A percentile compares a stretch with the other conserved stretches of the same genome.
Conservation (phyloP, 2,329 filamentous ascomycete genomes). For the Ambrosiella beaveri region DNA sequence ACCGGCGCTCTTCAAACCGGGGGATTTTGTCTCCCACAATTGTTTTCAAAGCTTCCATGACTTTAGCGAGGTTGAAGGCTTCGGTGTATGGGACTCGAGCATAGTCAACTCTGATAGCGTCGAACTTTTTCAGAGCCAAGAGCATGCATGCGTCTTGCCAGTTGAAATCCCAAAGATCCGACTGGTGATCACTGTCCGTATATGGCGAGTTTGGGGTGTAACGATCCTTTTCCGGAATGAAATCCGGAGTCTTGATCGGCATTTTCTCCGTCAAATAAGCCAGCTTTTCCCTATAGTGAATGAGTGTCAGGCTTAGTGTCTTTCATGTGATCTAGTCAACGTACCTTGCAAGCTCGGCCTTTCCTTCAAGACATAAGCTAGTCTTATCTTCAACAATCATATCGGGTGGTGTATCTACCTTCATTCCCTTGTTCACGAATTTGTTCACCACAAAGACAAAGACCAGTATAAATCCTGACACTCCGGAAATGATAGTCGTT, state of each 20-base stretch:
- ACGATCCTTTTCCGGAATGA: constrained; percentile 14
- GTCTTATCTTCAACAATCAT: too few relatives aligned
- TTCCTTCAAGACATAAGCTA: too few relatives aligned
- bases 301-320: background rate
- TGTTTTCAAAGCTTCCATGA: constrained; percentile 39
- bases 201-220: constrained; percentile 61
- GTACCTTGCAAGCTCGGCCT: too few relatives aligned
- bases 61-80: constrained; percentile 58
- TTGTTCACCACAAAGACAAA: too few relatives aligned
- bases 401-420: too few relatives aligned
- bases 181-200: constrained; percentile 48
- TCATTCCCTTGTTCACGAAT: too few relatives aligned
- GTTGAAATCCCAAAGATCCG: constrained; percentile 53
- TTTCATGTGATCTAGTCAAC: background rate
- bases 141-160: constrained; percentile 52
- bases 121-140: constrained; percentile 48
- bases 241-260: constrained; percentile 3
- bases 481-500: too few relatives aligned
- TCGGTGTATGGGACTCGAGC: constrained; percentile 56
- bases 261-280: background rate
- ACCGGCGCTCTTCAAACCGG: constrained; percentile 45
- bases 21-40: constrained; percentile 21
- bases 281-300: background rate
- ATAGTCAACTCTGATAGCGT: constrained; percentile 49
- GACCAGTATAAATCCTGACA: too few relatives aligned